Base-by-base conservation (phyloP, 2,329 filamentous ascomycete genomes). In the Daldinia sp. region DNA sequence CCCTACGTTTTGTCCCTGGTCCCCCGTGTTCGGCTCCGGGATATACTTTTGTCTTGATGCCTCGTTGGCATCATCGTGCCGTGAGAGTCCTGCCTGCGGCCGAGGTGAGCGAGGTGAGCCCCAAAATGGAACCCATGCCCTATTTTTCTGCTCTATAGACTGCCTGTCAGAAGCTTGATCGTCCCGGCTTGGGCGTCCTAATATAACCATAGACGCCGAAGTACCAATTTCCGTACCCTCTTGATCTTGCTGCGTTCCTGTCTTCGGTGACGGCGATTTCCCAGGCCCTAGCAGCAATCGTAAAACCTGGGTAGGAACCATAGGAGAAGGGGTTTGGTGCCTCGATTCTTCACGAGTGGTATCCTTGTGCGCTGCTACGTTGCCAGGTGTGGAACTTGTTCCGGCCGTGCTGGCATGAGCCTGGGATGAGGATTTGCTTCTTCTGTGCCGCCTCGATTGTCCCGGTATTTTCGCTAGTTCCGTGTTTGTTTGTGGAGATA, bases 101-200 rank as follows among this genome's bases (percentile, higher is more conserved):
- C 30, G 62, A 12, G 67, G 64, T 15, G 62, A 63, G 35, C 30
- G 62, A 12, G 67, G 61, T 18, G 62, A 63, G 35, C 42, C 48
- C 61, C 68, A 64, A 46, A 72, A 72, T 5, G 68, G 60, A 28
- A 68, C 33, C 68, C 68, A 67, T 15, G 20, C 12, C 35, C 57
- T 68, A 9, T 54, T 61, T 41, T 57, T 60, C 6, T 51, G 48
- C 9, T 65, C 57, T 9, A 23, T 30, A 39, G 63, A 66, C 37
- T 42, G 64, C 30, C 59, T 59, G 13, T 30, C 39, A 4, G 58
- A 63, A 41, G 15, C 5, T 26, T 35, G 56, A 37, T 60, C 65
- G 13, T 70, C 71, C 4, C 44, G 53, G 12, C 66, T 69, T 9
- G 12, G 60, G n/a, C 48, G 39, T 48, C 42, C 4, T 42, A 51